Evolutionary conservation across 2,329 filamentous ascomycete genomes (phyloP).

Genomic region (Fusarium goolgardi): DNA sequence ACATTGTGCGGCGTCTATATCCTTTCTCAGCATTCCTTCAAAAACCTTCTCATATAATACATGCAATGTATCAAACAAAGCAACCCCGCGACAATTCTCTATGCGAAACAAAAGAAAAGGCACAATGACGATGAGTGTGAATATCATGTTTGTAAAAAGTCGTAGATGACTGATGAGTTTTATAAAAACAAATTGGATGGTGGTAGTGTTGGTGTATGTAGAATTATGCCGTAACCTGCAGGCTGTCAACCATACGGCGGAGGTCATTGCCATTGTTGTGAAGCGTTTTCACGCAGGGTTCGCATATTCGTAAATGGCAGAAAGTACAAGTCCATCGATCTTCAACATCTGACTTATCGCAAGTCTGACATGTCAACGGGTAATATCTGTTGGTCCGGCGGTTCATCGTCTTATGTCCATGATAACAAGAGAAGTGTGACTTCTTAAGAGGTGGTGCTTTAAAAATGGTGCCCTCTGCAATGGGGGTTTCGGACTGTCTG

Average conservation of each 20-base stretch:
- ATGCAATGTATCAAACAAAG: conserved; percentile 36
- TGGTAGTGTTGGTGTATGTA: background rate
- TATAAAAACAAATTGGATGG: background rate
- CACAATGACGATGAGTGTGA: conserved; percentile 4
- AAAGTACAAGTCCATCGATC: conserved; percentile 62
- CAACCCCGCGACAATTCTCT: conserved; percentile 25
- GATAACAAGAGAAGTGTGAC: conserved; percentile 60
- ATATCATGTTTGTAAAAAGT: conserved; percentile 2
- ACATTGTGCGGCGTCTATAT: conserved; percentile 28
- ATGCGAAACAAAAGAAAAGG: conserved; percentile 38
- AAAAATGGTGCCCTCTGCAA: conserved; percentile 54
- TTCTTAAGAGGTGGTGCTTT: conserved; percentile 58
- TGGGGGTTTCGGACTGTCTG: conserved; percentile 44
- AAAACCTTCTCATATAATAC: conserved; percentile 36
- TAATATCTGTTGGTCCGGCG: conserved; percentile 61
- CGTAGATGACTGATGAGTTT: conserved; percentile 1
- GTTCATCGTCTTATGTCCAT: conserved; percentile 61
- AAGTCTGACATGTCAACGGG: conserved; percentile 66
- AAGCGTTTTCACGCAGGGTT: conserved; percentile 58
- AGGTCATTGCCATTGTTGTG: conserved; percentile 58
- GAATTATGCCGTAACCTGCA: conserved; percentile 19
- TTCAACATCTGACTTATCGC: conserved; percentile 58
- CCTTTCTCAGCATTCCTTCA: conserved; percentile 13
- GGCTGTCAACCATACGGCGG: conserved; percentile 53
- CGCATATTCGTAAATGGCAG: conserved; percentile 65